These are phyloP conservation scores for Erodium moschatum DNA, from an alignment of 441 rosid species.

Conservation along the genomic window DNA sequence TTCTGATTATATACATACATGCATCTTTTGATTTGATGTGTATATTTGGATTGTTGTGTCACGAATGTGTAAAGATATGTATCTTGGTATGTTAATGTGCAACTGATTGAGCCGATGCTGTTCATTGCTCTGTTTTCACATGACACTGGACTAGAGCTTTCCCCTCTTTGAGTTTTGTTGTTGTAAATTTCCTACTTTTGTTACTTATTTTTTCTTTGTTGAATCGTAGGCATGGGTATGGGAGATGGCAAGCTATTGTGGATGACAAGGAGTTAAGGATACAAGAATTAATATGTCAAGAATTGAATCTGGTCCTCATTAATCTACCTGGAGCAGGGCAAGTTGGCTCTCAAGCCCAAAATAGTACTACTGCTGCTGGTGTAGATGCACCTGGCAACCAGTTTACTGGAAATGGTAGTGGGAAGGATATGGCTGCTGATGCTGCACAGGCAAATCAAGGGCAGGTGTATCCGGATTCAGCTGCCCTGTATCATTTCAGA, in stretches of 20 bases:
- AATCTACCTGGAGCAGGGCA: slow-evolving; percentile 63
- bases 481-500: slow-evolving; percentile 54
- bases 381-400: slow-evolving; percentile 28
- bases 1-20: no score
- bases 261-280: slow-evolving; percentile 85
- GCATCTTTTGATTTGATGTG: no score
- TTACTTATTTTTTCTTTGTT: slow-evolving; percentile 17
- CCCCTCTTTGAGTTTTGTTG: no score
- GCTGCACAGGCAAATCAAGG: slow-evolving; percentile 37
- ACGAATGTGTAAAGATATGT: no score
- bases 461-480: slow-evolving; percentile 42
- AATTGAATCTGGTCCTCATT: slow-evolving; percentile 63
- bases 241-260: slow-evolving; percentile 98
- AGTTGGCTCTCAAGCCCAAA: slow-evolving; percentile 27
- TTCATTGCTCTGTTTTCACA: no score
- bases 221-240: slow-evolving; percentile 82
- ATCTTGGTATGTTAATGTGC: no score
- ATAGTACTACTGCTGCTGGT: slow-evolving; percentile 30
- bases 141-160: no score
- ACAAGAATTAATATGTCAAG: slow-evolving; percentile 86
- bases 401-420: slow-evolving; percentile 35
- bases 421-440: slow-evolving; percentile 27
- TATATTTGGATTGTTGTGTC: no score
- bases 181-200: background rate
- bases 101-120: no score